These are phyloP conservation scores for Xylariales sp. DNA, from an alignment of 2,329 filamentous ascomycete species.

Conservation along the genomic window DNA sequence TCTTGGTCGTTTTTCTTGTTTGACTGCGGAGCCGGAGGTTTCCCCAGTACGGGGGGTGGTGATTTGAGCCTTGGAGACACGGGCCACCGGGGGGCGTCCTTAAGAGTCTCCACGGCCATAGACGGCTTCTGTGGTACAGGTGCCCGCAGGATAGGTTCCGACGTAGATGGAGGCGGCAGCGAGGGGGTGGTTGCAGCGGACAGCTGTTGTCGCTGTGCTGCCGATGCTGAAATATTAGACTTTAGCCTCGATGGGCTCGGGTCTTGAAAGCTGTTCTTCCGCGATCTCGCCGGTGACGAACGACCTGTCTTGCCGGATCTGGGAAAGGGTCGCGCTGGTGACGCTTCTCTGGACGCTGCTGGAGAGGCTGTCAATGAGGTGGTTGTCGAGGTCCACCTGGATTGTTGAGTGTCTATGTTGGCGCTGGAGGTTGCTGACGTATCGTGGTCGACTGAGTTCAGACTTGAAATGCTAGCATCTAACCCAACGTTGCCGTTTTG, in stretches of 20 bases:
- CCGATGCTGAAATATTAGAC: conserved; percentile 50
- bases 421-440: conserved; percentile 25
- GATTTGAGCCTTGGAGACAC: conserved; percentile 73
- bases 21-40: conserved; percentile 24
- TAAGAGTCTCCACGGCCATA: conserved; percentile 40
- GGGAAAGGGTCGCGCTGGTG: conserved; percentile 18
- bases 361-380: conserved; percentile 26
- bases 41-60: conserved; percentile 58
- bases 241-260: conserved; percentile 50
- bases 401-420: conserved; percentile 24
- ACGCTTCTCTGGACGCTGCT: conserved; percentile 23
- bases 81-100: conserved; percentile 67
- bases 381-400: conserved; percentile 26
- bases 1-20: conserved; percentile 45
- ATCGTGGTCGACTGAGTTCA: conserved; percentile 26
- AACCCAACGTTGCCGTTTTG: conserved; percentile 18
- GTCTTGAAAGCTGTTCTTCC: conserved; percentile 63
- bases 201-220: conserved; percentile 57
- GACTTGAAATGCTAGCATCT: conserved; percentile 25
- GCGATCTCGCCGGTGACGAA: conserved; percentile 43
- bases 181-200: conserved; percentile 65
- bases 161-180: conserved; percentile 49
- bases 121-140: conserved; percentile 61
- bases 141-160: conserved; percentile 59
- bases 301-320: conserved; percentile 18